A percentile compares a stretch with the other conserved stretches of the same genome.
Conservation (phyloP, 2,329 filamentous ascomycete species). For the Calonectria pteridis region DNA sequence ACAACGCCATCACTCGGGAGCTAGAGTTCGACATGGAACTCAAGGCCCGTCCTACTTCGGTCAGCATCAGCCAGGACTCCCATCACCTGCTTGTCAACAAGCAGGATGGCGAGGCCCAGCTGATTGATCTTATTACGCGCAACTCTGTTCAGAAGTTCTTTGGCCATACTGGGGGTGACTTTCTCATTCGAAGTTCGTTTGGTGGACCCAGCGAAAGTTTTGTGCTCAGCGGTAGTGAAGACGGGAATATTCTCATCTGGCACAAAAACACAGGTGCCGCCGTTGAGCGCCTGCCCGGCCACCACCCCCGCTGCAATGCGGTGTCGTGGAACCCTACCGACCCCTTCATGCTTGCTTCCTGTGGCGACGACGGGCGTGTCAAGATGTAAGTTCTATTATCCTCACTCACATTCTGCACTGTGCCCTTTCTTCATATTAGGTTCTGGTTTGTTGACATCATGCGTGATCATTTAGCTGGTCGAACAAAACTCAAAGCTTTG, state of each 20-base stretch:
- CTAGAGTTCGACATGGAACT: conserved; percentile 79
- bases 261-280: conserved; percentile 84
- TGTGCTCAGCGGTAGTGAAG: conserved; percentile 90
- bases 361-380: conserved; percentile 87
- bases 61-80: conserved; percentile 87
- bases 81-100: conserved; percentile 85
- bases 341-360: conserved; percentile 88
- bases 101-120: conserved; percentile 79
- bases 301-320: conserved; percentile 83
- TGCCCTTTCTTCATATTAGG: not conserved
- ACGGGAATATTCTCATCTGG: conserved; percentile 86
- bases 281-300: conserved; percentile 82
- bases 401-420: not conserved
- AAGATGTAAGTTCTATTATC: conserved; percentile 76
- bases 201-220: conserved; percentile 94
- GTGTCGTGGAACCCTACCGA: conserved; percentile 90
- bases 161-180: conserved; percentile 81
- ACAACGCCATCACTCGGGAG: conserved; percentile 80
- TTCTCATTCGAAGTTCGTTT: conserved; percentile 84
- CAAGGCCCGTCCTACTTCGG: conserved; percentile 78
- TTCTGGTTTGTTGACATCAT: not conserved
- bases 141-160: conserved; percentile 80
- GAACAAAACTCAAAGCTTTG: conserved; percentile 40
- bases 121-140: conserved; percentile 82
- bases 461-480: conserved; percentile 40